A percentile compares a stretch with the other conserved stretches of the same genome.
phyloP scores from a whole-genome alignment of 2,329 filamentous ascomycete genomes.

The Acrodontium crateriforme region DNA sequence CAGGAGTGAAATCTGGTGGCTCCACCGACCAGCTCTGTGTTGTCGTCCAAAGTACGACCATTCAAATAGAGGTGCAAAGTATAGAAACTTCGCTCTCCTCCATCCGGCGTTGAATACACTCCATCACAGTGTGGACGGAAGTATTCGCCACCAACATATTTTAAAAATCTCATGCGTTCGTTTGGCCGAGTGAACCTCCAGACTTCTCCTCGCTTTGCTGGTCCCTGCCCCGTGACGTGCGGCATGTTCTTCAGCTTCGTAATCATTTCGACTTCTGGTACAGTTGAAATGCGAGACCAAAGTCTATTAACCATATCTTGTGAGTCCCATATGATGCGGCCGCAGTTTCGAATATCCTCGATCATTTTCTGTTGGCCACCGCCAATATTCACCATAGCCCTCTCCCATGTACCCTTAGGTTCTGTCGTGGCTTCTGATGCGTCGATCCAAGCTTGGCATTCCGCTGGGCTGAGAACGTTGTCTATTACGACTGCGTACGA shows the following conservation, averaged over 20 bases:
- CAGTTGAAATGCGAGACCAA: conserved; percentile 41
- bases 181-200: conserved; percentile 44
- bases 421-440: conserved; percentile 35
- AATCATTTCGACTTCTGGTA: conserved; percentile 36
- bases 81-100: conserved; percentile 36
- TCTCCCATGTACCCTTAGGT: conserved; percentile 41
- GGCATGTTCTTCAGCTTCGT: conserved; percentile 23
- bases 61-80: conserved; percentile 41
- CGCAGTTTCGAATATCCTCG: conserved; percentile 51
- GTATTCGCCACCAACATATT: conserved; percentile 57
- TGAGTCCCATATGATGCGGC: conserved; percentile 64
- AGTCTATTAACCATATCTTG: conserved; percentile 47
- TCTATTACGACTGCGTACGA: conserved; percentile 50
- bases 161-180: conserved; percentile 60
- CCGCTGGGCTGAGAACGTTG: conserved; percentile 45
- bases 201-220: conserved; percentile 28
- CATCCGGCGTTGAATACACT: conserved; percentile 43
- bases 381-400: conserved; percentile 56
- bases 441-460: conserved; percentile 46
- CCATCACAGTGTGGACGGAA: conserved; percentile 63
- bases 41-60: conserved; percentile 6
- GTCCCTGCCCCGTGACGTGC: conserved; percentile 32
- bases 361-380: conserved; percentile 44
- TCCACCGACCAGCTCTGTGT: conserved; percentile 32
- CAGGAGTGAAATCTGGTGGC: conserved; percentile 38